phyloP scores from a whole-genome alignment of 2,329 filamentous ascomycete species.

The Davidsoniella eucalypti region DNA sequence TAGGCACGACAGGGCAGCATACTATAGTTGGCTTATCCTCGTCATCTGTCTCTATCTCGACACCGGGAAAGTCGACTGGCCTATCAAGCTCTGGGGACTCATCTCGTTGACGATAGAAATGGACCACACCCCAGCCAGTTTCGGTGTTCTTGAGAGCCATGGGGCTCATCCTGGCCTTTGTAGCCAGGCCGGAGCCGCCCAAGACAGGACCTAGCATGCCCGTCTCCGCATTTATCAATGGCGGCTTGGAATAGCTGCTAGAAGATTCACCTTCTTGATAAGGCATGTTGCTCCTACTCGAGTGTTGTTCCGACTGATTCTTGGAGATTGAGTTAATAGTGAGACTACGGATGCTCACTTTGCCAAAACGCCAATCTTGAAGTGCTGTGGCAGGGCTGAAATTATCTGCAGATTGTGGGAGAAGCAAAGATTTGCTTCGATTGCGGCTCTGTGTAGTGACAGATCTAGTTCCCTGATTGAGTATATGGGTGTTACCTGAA shows the following conservation, averaged over 20 bases:
- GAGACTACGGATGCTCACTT: conserved; percentile 64
- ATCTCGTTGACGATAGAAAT: conserved; percentile 75
- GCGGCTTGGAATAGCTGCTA: background rate
- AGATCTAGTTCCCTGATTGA: conserved; percentile 15
- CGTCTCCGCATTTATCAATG: background rate
- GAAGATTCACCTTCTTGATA: background rate
- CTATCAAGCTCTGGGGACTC: conserved; percentile 37
- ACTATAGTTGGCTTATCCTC: conserved; percentile 62
- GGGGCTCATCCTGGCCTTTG: conserved; percentile 45
- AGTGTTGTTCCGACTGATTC: too few relatives aligned
- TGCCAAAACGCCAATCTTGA: conserved; percentile 66
- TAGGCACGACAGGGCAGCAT: conserved; percentile 87
- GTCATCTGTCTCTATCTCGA: conserved; percentile 20
- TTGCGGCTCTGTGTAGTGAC: conserved; percentile 25
- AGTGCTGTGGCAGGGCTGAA: conserved; percentile 33
- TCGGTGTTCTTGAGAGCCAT: conserved; percentile 52
- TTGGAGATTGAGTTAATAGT: conserved; percentile 34
- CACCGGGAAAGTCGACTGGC: background rate
- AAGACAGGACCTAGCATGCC: conserved; percentile 33
- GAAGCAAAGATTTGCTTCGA: conserved; percentile 25
- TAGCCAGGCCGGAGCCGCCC: conserved; percentile 51
- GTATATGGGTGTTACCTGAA: too few relatives aligned
- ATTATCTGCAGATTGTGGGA: conserved; percentile 27
- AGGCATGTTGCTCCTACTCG: background rate
- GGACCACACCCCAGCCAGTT: conserved; percentile 81